Evolutionary conservation across 169 alveolate species (phyloP).

Genomic region (Cytauxzoon felis): DNA sequence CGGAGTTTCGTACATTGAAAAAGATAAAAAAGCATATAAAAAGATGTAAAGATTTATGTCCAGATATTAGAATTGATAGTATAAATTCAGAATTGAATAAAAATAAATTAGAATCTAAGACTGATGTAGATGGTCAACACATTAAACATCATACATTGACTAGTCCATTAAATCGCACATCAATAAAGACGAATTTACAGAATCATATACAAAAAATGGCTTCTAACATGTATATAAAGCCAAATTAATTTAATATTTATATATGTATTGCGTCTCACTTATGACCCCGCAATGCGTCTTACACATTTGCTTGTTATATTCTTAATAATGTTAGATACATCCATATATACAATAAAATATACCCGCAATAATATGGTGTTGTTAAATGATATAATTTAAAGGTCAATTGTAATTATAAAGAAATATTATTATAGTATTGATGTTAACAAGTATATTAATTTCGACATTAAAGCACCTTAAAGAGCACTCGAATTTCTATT

Average conservation of each 20-base stretch:
- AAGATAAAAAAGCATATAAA: constrained; percentile 2
- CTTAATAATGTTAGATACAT: too few species aligned
- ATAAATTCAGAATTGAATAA: neutral
- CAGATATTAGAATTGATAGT: neutral
- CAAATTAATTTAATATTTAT: neutral
- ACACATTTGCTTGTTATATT: neutral
- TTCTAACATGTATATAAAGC: constrained; percentile 12
- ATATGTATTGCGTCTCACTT: neutral
- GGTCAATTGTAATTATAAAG: too few species aligned
- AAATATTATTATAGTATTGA: too few species aligned
- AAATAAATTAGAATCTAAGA: neutral
- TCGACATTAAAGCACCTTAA: too few species aligned
- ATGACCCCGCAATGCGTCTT: neutral
- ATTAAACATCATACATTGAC: neutral
- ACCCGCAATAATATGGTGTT: too few species aligned
- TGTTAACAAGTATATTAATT: too few species aligned
- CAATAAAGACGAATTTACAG: neutral
- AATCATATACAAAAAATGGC: constrained; percentile 9
- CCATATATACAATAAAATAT: too few species aligned
- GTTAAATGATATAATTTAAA: too few species aligned
- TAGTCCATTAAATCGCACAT: neutral
- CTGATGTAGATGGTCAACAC: too few species aligned
- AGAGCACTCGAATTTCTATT: too few species aligned
- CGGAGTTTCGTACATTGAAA: constrained; percentile 15
- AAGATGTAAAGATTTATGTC: constrained; percentile 25